Evolutionary conservation across 176 grass and related monocot genomes (phyloP).

Genomic region (Cocos nucifera): DNA sequence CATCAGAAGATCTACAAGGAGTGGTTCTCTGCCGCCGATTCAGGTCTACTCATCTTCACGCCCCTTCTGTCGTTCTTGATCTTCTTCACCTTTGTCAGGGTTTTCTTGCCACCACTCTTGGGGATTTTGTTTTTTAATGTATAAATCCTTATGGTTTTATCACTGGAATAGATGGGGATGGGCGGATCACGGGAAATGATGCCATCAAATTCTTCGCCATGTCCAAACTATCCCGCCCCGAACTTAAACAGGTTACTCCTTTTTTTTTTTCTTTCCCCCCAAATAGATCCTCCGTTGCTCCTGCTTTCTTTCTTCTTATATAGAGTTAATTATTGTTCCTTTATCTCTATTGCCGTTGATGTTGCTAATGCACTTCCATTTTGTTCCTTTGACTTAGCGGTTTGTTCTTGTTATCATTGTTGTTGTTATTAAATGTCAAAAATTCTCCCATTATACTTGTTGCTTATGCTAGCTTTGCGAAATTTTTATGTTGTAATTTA

Average conservation of each 20-base stretch:
- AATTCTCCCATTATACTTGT: too few species aligned
- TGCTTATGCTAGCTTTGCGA: too few species aligned
- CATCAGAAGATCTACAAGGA: conserved; percentile 76
- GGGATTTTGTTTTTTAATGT: not conserved
- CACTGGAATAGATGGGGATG: conserved; percentile 54
- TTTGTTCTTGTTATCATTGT: too few species aligned
- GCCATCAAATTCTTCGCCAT: conserved; percentile 84
- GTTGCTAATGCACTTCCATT: too few species aligned
- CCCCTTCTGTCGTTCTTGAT: not conserved
- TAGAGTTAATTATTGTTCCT: too few species aligned
- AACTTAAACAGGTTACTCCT: conserved; percentile 70
- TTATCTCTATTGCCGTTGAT: too few species aligned
- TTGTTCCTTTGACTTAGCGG: too few species aligned
- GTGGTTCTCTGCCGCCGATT: conserved; percentile 84
- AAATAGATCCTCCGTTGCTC: too few species aligned
- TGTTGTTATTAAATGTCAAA: too few species aligned
- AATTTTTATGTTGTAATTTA: too few species aligned
- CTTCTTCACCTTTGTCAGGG: not conserved
- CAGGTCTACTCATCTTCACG: conserved; percentile 33
- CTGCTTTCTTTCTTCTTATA: too few species aligned
- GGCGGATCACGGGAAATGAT: conserved; percentile 88
- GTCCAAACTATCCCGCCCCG: conserved; percentile 68
- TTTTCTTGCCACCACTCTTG: not conserved
- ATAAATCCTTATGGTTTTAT: conserved; percentile 5
- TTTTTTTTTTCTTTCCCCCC: not conserved